phyloP scores from a whole-genome alignment of 352 stramenopile genomes.

The Phytophthora pinifolia region DNA sequence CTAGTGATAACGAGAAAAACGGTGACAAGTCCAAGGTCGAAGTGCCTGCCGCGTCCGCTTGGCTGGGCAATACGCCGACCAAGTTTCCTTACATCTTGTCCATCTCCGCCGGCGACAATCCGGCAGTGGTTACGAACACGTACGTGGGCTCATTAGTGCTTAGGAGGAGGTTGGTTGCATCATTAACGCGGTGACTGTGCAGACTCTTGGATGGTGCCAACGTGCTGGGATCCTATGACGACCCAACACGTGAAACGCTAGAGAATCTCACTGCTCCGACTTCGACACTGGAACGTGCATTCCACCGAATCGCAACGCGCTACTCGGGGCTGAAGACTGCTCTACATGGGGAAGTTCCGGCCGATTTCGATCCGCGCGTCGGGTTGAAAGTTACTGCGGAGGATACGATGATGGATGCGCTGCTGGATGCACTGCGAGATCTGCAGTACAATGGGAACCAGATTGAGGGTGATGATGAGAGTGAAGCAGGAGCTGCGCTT shows the following conservation, averaged over 20 bases:
- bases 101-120: slow-evolving; percentile 58
- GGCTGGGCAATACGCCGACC: slow-evolving; percentile 50
- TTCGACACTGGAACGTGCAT: slow-evolving; percentile 16
- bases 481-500: background rate
- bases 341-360: slow-evolving; percentile 46
- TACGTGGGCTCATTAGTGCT: slow-evolving; percentile 15
- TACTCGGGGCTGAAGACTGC: slow-evolving; percentile 46
- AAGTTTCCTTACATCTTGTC: slow-evolving; percentile 72
- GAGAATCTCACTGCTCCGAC: slow-evolving; percentile 29
- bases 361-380: slow-evolving; percentile 37
- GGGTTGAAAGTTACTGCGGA: slow-evolving; percentile 17
- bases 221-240: slow-evolving; percentile 39
- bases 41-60: slow-evolving; percentile 22
- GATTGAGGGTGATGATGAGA: slow-evolving; percentile 3
- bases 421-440: slow-evolving; percentile 26
- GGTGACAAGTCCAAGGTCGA: slow-evolving; percentile 4
- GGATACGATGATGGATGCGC: slow-evolving; percentile 28
- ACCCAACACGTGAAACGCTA: slow-evolving; percentile 40
- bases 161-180: background rate
- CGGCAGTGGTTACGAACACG: slow-evolving; percentile 26
- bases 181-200: slow-evolving; percentile 3
- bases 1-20: background rate
- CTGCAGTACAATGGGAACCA: slow-evolving; percentile 6
- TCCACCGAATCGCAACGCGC: slow-evolving; percentile 32
- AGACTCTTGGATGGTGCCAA: slow-evolving; percentile 28